Evolutionary conservation across 75 land plant species (phyloP).

Genomic region (Sequoia sempervirens): DNA sequence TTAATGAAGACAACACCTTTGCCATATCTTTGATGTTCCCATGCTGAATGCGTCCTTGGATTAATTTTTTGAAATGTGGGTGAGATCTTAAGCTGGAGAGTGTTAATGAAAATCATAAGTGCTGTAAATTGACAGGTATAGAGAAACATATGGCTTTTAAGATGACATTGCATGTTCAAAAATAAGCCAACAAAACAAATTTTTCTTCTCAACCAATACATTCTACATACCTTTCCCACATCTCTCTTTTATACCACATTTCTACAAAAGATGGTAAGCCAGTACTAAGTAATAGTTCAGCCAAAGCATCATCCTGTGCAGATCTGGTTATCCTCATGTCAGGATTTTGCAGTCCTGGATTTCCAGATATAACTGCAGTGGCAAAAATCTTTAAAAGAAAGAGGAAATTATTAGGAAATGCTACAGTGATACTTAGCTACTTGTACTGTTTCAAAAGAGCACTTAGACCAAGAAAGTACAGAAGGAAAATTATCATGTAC

Average conservation of each 20-base stretch:
- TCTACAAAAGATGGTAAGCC: conserved; percentile 65
- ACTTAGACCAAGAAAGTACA: background rate
- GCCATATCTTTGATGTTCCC: conserved; percentile 46
- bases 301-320: conserved; percentile 62
- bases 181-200: background rate
- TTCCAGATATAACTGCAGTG: conserved; percentile 84
- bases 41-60: conserved; percentile 45
- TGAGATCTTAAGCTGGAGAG: conserved; percentile 66
- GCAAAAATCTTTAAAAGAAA: conserved; percentile 50
- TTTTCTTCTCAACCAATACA: background rate
- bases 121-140: background rate
- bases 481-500: conserved; percentile 17
- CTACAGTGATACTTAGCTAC: background rate
- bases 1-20: conserved; percentile 41
- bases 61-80: conserved; percentile 52
- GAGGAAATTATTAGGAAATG: conserved; percentile 3
- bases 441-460: background rate
- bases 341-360: conserved; percentile 74
- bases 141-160: background rate
- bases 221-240: conserved; percentile 77
- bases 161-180: background rate
- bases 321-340: conserved; percentile 31
- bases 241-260: conserved; percentile 63
- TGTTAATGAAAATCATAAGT: background rate
- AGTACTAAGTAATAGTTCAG: conserved; percentile 31